A percentile compares a stretch with the other conserved stretches of the same genome.
These are phyloP conservation scores for Flaveria robusta DNA, from an alignment of 129 eudicot genomes.

Conservation along the genomic window DNA sequence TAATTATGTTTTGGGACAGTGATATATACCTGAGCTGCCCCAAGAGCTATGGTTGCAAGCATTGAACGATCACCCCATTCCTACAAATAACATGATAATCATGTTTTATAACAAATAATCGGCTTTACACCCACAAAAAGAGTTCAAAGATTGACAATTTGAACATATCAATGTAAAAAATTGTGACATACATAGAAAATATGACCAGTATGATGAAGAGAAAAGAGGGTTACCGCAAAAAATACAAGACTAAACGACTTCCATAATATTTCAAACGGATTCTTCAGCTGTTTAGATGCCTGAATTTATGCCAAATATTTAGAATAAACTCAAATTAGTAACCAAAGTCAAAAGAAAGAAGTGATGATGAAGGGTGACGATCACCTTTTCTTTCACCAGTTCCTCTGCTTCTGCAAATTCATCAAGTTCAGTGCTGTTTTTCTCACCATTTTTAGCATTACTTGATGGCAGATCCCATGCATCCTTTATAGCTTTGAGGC, in stretches of 20 bases:
- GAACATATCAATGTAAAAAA: neutral
- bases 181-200: neutral
- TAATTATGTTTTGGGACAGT: neutral
- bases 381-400: constrained; percentile 93
- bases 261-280: constrained; percentile 92
- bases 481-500: constrained; percentile 91
- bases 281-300: constrained; percentile 71
- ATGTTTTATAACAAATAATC: constrained; percentile 1
- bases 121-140: constrained; percentile 6
- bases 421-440: constrained; percentile 58
- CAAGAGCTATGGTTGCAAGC: constrained; percentile 99
- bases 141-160: neutral
- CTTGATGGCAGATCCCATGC: constrained; percentile 93
- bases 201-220: constrained; percentile 10
- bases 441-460: constrained; percentile 48
- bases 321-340: neutral
- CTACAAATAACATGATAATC: constrained; percentile 38
- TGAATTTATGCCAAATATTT: constrained; percentile 31
- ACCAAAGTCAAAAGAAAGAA: constrained; percentile 12
- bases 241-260: constrained; percentile 93
- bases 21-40: constrained; percentile 89
- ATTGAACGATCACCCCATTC: constrained; percentile 99
- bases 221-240: constrained; percentile 73
- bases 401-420: constrained; percentile 96
- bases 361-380: neutral